phyloP scores from a whole-genome alignment of 208 protist genomes.

The Strigomonas galati region DNA sequence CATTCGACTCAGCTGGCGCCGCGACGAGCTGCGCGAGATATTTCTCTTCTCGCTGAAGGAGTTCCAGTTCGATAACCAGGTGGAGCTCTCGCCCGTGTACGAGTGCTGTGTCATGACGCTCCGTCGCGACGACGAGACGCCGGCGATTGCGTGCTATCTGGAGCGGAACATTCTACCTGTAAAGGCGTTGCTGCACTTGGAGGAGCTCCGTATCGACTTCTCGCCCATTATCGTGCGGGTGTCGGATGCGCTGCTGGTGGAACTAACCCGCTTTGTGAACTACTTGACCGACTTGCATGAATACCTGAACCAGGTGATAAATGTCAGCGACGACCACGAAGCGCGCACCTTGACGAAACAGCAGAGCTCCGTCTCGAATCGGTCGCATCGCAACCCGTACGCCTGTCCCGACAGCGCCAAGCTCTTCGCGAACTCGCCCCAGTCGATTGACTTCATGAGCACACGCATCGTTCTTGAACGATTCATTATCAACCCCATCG shows the following conservation, averaged over 20 bases:
- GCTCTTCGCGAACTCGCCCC: constrained; percentile 49
- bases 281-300: constrained; percentile 9
- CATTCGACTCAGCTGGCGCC: constrained; percentile 57
- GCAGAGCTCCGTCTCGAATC: constrained; percentile 15
- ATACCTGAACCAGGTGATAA: not conserved
- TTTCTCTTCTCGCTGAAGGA: constrained; percentile 68
- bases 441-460: constrained; percentile 53
- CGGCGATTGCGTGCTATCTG: constrained; percentile 51
- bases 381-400: constrained; percentile 12
- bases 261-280: constrained; percentile 37
- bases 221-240: constrained; percentile 71
- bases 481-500: constrained; percentile 86
- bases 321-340: not conserved
- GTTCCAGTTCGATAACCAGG: constrained; percentile 89
- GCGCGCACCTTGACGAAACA: constrained; percentile 17
- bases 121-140: constrained; percentile 27
- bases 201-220: constrained; percentile 78
- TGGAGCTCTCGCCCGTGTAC: constrained; percentile 70
- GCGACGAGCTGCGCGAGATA: constrained; percentile 40
- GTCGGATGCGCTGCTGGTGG: constrained; percentile 75
- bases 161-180: constrained; percentile 53
- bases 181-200: constrained; percentile 54
- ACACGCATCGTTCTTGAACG: constrained; percentile 69
- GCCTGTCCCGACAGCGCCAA: constrained; percentile 31
- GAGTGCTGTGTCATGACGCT: constrained; percentile 69